Evolutionary conservation across 2,329 filamentous ascomycete genomes (phyloP), one percentile per base, ranked within the genome.

Genomic region (Lasiodiplodia theobromae): DNA sequence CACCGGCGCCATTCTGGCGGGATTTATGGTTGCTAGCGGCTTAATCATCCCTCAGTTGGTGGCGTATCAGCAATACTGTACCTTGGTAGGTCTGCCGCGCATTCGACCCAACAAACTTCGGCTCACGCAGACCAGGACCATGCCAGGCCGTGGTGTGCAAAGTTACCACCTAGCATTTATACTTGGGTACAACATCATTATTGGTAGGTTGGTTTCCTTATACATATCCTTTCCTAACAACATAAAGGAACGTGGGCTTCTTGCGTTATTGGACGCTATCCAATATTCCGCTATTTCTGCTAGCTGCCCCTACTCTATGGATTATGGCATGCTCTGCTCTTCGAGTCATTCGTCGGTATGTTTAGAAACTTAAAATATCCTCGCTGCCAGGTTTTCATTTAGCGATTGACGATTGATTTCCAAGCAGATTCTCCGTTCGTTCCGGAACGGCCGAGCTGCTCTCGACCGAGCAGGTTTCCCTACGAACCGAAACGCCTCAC

Each of bases 221-320:
- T 16, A 23, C 5, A 12, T 5, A 40, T 60, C 3, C 21, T 49
- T 14, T 18, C 37, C 54, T 67, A 40, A 60, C 25, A 28, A 47
- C 11, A 47, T 63, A 3, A 63, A 97, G 94, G 96, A 90, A 95
- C 74, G 89, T 92, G 65, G 96, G 96, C 0, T 91, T 97, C 72
- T 86, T 98, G 64, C 87, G 87, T 69, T 99, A 99, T 82, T 99
- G 96, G 96, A 97, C 90, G 0, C 71, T 91, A 0, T 88, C 91
- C 6, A 97, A 99, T 76, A 76, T 96, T 11, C 96, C 96, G 0
- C 86, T 99, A 1, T 99, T 99, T 80, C 74, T 94, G 25, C 86
- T 99, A 12, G 94, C 94, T 1, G 80, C 87, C 0, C 96, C 96
- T 1, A 91, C 95, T 84, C 82, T 97, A 63, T 82, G 82, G 44